A percentile compares a stretch with the other conserved stretches of the same genome.
Conservation (phyloP, 306 rosid genomes). For the Rubus parviflorus region DNA sequence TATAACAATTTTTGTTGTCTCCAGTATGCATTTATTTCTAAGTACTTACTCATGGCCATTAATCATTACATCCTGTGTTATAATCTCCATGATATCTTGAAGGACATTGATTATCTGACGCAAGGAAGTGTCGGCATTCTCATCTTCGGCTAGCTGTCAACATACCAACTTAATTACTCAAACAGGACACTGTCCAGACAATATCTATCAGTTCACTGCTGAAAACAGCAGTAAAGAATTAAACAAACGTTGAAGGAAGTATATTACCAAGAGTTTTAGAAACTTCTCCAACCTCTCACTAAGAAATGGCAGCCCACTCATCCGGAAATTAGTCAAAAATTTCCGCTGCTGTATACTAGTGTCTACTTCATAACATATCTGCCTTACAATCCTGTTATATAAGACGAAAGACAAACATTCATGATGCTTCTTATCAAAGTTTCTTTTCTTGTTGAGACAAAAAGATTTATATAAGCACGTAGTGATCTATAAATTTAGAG, state of each 20-base stretch:
- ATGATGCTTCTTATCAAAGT: background rate
- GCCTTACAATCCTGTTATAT: slow-evolving; percentile 48
- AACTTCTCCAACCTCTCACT: slow-evolving; percentile 86
- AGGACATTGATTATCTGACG: slow-evolving; percentile 80
- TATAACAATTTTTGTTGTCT: slow-evolving; percentile 2
- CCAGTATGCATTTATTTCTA: slow-evolving; percentile 12
- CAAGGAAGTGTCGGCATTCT: slow-evolving; percentile 24
- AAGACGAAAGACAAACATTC: slow-evolving; percentile 27
- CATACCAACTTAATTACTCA: slow-evolving; percentile 19
- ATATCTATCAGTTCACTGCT: background rate
- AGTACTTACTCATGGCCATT: slow-evolving; percentile 64
- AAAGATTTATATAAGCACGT: background rate
- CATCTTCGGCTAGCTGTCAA: slow-evolving; percentile 57
- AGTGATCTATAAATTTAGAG: slow-evolving; percentile 6
- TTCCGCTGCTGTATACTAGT: slow-evolving; percentile 18
- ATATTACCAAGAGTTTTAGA: slow-evolving; percentile 64
- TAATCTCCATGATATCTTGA: slow-evolving; percentile 92
- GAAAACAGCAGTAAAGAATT: slow-evolving; percentile 10
- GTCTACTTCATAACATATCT: slow-evolving; percentile 48
- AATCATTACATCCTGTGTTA: slow-evolving; percentile 81
- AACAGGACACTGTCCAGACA: slow-evolving; percentile 21
- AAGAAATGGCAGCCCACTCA: slow-evolving; percentile 79
- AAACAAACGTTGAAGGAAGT: slow-evolving; percentile 11
- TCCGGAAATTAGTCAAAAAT: slow-evolving; percentile 64
- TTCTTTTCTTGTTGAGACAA: background rate